phyloP scores from a whole-genome alignment of 202 grass and related monocot species.

The Zizania palustris region DNA sequence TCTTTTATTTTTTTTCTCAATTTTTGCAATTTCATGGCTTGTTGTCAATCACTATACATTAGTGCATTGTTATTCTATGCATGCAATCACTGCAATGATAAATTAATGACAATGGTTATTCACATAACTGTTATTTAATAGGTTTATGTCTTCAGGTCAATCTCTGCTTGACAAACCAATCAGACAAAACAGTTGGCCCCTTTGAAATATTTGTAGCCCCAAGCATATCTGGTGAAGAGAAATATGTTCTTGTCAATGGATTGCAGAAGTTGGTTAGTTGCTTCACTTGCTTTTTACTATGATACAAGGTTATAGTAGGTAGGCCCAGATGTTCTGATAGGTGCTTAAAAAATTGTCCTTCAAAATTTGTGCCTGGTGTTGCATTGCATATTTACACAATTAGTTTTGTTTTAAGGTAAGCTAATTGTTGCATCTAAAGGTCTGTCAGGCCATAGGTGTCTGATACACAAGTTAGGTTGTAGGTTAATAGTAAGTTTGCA shows the following conservation, averaged over 20 bases:
- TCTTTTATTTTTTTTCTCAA: neutral
- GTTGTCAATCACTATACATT: neutral
- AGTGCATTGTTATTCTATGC: neutral
- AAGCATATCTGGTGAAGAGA: constrained; percentile 61
- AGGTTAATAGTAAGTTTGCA: constrained; percentile 1
- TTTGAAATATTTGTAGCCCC: constrained; percentile 88
- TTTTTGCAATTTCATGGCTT: constrained; percentile 26
- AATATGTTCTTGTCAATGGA: constrained; percentile 84
- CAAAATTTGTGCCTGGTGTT: constrained; percentile 1
- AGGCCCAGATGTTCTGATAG: neutral
- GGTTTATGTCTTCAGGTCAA: constrained; percentile 60
- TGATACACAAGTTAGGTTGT: neutral
- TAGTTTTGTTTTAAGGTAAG: neutral
- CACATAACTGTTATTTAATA: constrained; percentile 29
- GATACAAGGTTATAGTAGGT: neutral
- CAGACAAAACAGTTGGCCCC: constrained; percentile 88
- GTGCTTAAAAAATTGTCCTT: constrained; percentile 20
- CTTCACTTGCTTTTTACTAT: constrained; percentile 13
- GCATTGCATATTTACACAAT: neutral
- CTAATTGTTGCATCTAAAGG: constrained; percentile 12
- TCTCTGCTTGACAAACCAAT: constrained; percentile 78
- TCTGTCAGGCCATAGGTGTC: constrained; percentile 6
- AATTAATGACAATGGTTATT: neutral
- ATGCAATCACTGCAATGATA: constrained; percentile 3
- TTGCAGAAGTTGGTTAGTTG: constrained; percentile 88